Base-by-base conservation (phyloP, 228 moss, liverwort and hornwort species). In the Sphagnum magellanicum region DNA sequence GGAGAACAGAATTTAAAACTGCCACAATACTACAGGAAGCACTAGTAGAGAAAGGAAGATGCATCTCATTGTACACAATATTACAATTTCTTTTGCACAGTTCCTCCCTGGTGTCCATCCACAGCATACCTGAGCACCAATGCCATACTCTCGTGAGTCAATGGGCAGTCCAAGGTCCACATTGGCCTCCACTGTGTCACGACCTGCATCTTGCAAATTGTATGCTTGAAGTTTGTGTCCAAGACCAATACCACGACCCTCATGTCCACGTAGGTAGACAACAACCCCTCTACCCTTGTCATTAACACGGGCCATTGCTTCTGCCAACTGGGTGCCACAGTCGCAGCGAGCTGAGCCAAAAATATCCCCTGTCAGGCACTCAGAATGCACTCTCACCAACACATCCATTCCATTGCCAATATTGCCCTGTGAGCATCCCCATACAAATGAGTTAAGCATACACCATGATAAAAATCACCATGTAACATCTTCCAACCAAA, bases 341-440 rank as follows among this genome's bases (percentile, higher is more conserved):
- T 98, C 97, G 76, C 97, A 98, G 48, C 97, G 88, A 53, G 85
- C 90, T n/a, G 97, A 98, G 48, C 93, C 90, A 84, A 98, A 93
- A 13, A 92, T 93, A 53, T 93, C 97, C 63, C 97, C 97, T 14
- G 97, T 98, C 74, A 98, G 72, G 70, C 97, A 98, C 69, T 98
- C 97, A 8, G 93, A 98, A 74, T 98, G 97, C 66, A 98, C 87
- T 75, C 97, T 91, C 50, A 98, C 97, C 14, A 93, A 91, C 5
- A 98, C 90, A 67, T 98, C 90, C 74, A 81, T 47, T 13, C 97
- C 97, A 73, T 91, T 91, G 70, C 93, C 91, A 60, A 98, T 87
- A 64, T 93, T 93, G 66, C 97, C 97, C 97, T 98, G 90, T 71
- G 71, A 12, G 12, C 8, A 55, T 55, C 55, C 32, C 32, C 32